Conservation (phyloP, 2,329 filamentous ascomycete genomes). For the Clathrospora elynae region DNA sequence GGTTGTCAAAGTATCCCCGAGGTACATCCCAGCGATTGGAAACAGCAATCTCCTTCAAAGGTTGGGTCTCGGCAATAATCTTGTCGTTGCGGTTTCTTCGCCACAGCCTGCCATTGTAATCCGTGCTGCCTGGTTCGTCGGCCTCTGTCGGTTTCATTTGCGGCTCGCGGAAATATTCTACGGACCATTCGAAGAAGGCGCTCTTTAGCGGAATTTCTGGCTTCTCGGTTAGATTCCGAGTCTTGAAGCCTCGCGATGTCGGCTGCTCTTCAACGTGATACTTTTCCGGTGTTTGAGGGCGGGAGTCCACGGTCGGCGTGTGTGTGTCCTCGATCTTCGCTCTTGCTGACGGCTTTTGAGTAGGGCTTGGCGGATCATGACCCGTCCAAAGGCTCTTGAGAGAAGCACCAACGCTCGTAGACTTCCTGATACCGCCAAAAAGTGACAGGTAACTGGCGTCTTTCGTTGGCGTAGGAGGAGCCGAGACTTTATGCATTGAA, state of each 20-base stretch:
- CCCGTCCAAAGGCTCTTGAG: slow-evolving; percentile 64
- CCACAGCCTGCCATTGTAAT: slow-evolving; percentile 96
- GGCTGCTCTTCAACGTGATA: slow-evolving; percentile 78
- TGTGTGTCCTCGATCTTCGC: slow-evolving; percentile 64
- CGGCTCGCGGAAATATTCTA: slow-evolving; percentile 94
- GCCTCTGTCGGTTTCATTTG: slow-evolving; percentile 97
- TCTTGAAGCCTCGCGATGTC: slow-evolving; percentile 74
- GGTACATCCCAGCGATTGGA: slow-evolving; percentile 86
- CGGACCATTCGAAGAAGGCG: slow-evolving; percentile 91
- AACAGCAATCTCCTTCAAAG: slow-evolving; percentile 85
- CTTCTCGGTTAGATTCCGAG: slow-evolving; percentile 62
- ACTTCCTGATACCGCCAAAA: slow-evolving; percentile 63
- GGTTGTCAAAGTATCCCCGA: slow-evolving; percentile 83
- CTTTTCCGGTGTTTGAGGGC: slow-evolving; percentile 63
- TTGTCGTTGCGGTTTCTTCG: slow-evolving; percentile 88
- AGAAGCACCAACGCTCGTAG: slow-evolving; percentile 68
- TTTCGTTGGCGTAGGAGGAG: slow-evolving; percentile 56
- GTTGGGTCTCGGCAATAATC: slow-evolving; percentile 90
- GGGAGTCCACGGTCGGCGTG: slow-evolving; percentile 74
- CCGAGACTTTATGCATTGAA: slow-evolving; percentile 52
- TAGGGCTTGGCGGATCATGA: slow-evolving; percentile 36
- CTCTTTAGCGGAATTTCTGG: slow-evolving; percentile 78
- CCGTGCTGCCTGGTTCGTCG: slow-evolving; percentile 92
- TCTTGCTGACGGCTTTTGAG: slow-evolving; percentile 43
- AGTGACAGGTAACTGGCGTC: slow-evolving; percentile 63